Percentiles rank a stretch among this genome's conserved stretches.
phyloP scores from a whole-genome alignment of 305 asterid genomes.

The Andrographis paniculata region DNA sequence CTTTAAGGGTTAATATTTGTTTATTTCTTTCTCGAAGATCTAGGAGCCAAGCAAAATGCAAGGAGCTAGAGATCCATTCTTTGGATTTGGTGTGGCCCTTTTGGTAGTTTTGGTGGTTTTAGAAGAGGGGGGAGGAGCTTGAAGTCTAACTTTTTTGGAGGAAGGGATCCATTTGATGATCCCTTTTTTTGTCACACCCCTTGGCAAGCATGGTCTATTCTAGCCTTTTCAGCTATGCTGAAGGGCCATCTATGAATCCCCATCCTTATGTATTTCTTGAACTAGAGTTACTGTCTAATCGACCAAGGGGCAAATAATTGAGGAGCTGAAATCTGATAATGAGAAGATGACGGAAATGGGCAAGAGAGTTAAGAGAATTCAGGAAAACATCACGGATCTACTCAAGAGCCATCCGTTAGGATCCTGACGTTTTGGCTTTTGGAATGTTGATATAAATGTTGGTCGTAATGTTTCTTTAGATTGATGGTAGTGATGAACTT shows the following conservation, averaged over 20 bases:
- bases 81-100: constrained; percentile 31
- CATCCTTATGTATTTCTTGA: constrained; percentile 25
- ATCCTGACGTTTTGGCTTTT: constrained; percentile 34
- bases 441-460: not conserved
- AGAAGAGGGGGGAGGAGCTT: constrained; percentile 54
- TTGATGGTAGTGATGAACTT: not conserved
- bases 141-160: constrained; percentile 55
- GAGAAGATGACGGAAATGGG: constrained; percentile 40
- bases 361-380: constrained; percentile 36
- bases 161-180: constrained; percentile 84
- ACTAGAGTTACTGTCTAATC: constrained; percentile 34
- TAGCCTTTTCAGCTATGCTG: constrained; percentile 36
- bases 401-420: constrained; percentile 57
- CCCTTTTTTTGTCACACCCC: constrained; percentile 69
- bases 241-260: constrained; percentile 22
- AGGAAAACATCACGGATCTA: constrained; percentile 69
- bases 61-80: constrained; percentile 52
- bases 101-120: constrained; percentile 34
- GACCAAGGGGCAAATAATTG: constrained; percentile 69
- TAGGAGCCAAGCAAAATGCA: constrained; percentile 27
- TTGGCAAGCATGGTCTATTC: constrained; percentile 53
- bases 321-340: constrained; percentile 81
- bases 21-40: constrained; percentile 18
- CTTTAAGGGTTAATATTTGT: not conserved
- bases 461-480: not conserved